These are phyloP conservation scores for Chlorella sp. DNA, from an alignment of 139 green algal genomes.

Conservation along the genomic window DNA sequence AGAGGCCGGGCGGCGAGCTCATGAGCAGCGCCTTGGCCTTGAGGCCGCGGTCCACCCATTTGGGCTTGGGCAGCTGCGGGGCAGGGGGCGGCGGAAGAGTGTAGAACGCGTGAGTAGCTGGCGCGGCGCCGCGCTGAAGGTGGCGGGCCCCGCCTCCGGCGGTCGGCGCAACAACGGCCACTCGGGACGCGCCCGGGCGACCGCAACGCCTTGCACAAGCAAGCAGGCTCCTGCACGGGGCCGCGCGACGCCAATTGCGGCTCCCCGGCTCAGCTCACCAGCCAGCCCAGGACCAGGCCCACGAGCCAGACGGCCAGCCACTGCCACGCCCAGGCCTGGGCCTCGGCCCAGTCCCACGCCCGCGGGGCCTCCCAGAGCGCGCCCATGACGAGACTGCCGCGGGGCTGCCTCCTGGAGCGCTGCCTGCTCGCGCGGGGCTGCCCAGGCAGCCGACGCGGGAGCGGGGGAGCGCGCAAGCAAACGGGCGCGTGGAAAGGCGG, in stretches of 20 bases:
- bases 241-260: too few species aligned
- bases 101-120: background rate
- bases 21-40: conserved; percentile 15
- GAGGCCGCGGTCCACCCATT: conserved; percentile 42
- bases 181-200: background rate
- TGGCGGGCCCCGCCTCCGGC: background rate
- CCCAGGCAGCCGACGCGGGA: too few species aligned
- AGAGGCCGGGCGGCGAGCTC: conserved; percentile 24
- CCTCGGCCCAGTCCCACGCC: background rate
- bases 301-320: conserved; percentile 30
- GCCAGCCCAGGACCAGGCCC: conserved; percentile 36
- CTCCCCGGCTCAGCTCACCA: conserved; percentile 23
- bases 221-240: background rate
- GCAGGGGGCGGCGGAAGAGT: background rate
- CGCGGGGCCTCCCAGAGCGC: too few species aligned
- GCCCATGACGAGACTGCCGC: too few species aligned
- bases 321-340: background rate
- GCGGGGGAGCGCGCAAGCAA: too few species aligned
- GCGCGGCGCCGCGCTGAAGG: too few species aligned
- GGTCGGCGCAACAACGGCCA: background rate
- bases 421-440: too few species aligned
- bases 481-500: too few species aligned
- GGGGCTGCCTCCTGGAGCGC: too few species aligned
- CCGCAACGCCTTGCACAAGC: background rate
- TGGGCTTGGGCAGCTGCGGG: conserved; percentile 54